Evolutionary conservation across 2,329 filamentous ascomycete genomes (phyloP).

Genomic region (Acrocalymma vagum): DNA sequence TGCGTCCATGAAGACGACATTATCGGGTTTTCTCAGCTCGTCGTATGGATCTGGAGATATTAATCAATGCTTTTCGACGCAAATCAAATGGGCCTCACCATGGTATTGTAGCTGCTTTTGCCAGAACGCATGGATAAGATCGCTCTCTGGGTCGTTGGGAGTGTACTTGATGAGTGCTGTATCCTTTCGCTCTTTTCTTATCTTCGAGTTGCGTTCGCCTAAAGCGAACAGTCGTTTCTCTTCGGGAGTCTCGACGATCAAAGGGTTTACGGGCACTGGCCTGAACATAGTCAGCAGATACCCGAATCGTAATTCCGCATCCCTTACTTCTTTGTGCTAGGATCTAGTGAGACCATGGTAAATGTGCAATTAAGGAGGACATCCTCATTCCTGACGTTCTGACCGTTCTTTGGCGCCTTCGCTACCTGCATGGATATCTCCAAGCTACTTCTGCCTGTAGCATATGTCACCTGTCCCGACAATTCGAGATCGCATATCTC

Average conservation of each 20-base stretch:
- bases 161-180: conserved; percentile 71
- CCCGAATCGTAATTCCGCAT: neutral
- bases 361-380: conserved; percentile 76
- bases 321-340: conserved; percentile 67
- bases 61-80: neutral
- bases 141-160: conserved; percentile 75
- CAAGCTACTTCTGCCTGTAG: conserved; percentile 75
- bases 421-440: conserved; percentile 79
- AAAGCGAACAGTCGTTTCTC: conserved; percentile 70
- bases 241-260: conserved; percentile 69
- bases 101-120: conserved; percentile 72
- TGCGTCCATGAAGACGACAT: conserved; percentile 69
- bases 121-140: conserved; percentile 78
- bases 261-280: conserved; percentile 68
- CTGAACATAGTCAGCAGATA: conserved; percentile 38
- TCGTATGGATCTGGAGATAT: conserved; percentile 60
- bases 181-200: conserved; percentile 70
- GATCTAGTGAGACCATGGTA: conserved; percentile 79
- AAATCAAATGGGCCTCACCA: conserved; percentile 43
- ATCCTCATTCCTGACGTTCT: conserved; percentile 65
- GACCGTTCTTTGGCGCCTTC: conserved; percentile 68
- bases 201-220: conserved; percentile 72
- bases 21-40: conserved; percentile 61
- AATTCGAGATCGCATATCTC: conserved; percentile 83
- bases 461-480: conserved; percentile 74